Base-by-base conservation (phyloP, 1,284 basidiomycete species). In the Cryptococcus jaspeensis region DNA sequence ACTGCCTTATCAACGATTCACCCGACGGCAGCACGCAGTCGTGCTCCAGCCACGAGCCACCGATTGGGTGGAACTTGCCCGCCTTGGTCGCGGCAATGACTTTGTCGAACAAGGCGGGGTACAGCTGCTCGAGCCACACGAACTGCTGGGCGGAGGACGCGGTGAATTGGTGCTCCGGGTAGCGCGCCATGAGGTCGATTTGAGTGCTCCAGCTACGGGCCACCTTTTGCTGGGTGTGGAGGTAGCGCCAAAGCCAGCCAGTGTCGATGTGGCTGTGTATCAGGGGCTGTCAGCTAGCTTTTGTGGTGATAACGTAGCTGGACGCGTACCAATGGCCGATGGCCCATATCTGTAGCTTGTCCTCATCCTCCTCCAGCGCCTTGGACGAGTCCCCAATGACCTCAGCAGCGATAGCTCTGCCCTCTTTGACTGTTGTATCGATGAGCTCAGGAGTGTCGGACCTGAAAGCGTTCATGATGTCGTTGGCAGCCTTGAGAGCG, bases 141-240 rank as follows among this genome's bases (percentile, higher is more conserved):
- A 87, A 98, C 76, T 99, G 95, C 71, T 97, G 93, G 0, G 93
- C 94, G 55, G 90, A 90, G 44, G 87, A 90, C 60, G 89, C 90
- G 1, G 87, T 85, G 78, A 98, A 99, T n/a, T 90, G 84, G 70
- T 96, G 92, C 76, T 99, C 95, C 0, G 93, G 92, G 76, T 94
- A 99, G 23, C 94, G 85, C 23, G 94, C 88, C 87, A 98, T 97
- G 50, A 98, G 84, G 72, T 97, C 92, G 23, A 94, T 80, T 61
- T 80, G 78, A 2, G 92, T 93, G 0, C 91, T 88, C 93, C 93
- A 97, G 0, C 89, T 94, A 40, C 95, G 84, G 1, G 95, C 95
- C 9, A 92, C 88, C 78, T 98, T 98, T 78, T 99, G 95, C 75
- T 96, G 92, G 0, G 94, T 97, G n/a, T 90, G 92, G 11, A 85